Evolutionary conservation across 1,139 yeast species (phyloP).

Genomic region (Magnusiomyces sp.): DNA sequence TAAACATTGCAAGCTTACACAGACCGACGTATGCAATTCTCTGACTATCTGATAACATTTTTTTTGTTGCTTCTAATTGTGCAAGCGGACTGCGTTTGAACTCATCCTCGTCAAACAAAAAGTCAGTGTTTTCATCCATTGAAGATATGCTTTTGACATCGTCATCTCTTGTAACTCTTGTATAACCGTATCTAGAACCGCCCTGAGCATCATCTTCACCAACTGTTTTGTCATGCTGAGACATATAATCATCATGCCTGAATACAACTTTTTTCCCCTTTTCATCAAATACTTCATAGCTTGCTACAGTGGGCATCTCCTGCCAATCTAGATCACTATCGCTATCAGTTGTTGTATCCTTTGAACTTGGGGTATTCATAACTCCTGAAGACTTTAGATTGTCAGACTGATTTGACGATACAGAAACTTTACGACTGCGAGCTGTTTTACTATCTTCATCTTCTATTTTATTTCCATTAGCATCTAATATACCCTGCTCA

Average conservation of each 20-base stretch:
- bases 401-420: not conserved
- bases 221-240: conserved; percentile 16
- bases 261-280: conserved; percentile 42
- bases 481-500: not conserved
- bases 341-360: conserved; percentile 5
- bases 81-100: conserved; percentile 44
- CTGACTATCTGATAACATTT: conserved; percentile 73
- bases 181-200: conserved; percentile 50
- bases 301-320: conserved; percentile 54
- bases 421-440: too few species aligned
- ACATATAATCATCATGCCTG: conserved; percentile 17
- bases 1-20: conserved; percentile 63
- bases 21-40: conserved; percentile 89
- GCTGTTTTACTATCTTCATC: too few species aligned
- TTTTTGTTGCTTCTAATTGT: conserved; percentile 72
- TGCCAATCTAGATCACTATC: conserved; percentile 41
- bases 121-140: conserved; percentile 71
- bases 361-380: too few species aligned
- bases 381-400: not conserved
- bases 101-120: conserved; percentile 50
- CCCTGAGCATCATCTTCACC: conserved; percentile 23
- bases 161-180: conserved; percentile 78
- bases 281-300: conserved; percentile 49
- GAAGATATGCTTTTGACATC: conserved; percentile 67
- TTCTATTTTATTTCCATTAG: too few species aligned